A percentile compares a stretch with the other conserved stretches of the same genome.
Evolutionary conservation across 306 rosid genomes (phyloP).

Genomic region (Dalbergia cultrata): DNA sequence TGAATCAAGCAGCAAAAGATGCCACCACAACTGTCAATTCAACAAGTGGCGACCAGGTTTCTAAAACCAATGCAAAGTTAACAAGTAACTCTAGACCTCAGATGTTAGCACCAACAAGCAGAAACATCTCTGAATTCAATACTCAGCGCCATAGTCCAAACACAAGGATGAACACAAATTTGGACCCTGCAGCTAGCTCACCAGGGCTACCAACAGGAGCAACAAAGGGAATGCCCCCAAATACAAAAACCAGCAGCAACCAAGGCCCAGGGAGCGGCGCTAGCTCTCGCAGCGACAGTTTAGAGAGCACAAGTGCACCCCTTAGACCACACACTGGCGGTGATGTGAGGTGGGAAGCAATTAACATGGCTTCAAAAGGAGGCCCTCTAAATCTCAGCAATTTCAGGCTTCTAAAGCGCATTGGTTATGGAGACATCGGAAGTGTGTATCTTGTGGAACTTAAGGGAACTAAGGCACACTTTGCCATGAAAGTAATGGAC

Average conservation of each 20-base stretch:
- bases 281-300: constrained; percentile 72
- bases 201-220: constrained; percentile 18
- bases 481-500: constrained; percentile 95
- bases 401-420: constrained; percentile 85
- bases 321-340: constrained; percentile 93
- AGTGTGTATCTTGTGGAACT: constrained; percentile 86
- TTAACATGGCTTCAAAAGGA: constrained; percentile 63
- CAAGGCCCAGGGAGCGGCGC: constrained; percentile 51
- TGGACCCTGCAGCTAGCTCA: constrained; percentile 48
- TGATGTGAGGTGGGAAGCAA: constrained; percentile 85
- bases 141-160: constrained; percentile 47
- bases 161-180: constrained; percentile 45
- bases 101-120: constrained; percentile 37
- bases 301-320: constrained; percentile 69
- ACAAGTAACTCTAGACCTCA: constrained; percentile 40
- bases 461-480: constrained; percentile 63
- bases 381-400: constrained; percentile 65
- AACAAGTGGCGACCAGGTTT: constrained; percentile 45
- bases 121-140: constrained; percentile 45
- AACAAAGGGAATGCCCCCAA: constrained; percentile 44
- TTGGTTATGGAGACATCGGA: constrained; percentile 91
- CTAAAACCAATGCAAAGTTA: constrained; percentile 48
- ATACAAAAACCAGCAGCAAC: constrained; percentile 45
- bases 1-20: constrained; percentile 41
- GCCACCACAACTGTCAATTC: constrained; percentile 39